Evolutionary conservation across 23 red algal species (phyloP).

Genomic region (Cyanidioschyzon merolae): DNA sequence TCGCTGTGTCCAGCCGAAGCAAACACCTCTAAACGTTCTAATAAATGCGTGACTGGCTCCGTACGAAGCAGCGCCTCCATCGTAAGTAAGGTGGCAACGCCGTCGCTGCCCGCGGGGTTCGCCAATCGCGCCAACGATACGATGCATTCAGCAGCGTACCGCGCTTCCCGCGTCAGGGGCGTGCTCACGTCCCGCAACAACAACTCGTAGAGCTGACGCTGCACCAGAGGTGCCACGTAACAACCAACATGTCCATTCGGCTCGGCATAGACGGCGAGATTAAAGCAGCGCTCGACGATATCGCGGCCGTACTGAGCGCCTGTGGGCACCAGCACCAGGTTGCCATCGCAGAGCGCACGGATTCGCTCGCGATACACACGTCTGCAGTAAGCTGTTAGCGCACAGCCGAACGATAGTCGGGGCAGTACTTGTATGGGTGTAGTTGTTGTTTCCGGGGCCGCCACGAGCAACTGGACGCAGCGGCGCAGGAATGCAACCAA

Average conservation of each 20-base stretch:
- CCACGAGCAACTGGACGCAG: background rate
- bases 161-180: background rate
- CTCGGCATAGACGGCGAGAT: slow-evolving; percentile 1
- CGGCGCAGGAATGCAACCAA: background rate
- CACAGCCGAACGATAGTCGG: background rate
- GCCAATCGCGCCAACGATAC: background rate
- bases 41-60: background rate
- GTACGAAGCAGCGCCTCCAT: background rate
- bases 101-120: background rate
- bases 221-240: background rate
- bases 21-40: background rate
- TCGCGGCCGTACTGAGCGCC: slow-evolving; percentile 6
- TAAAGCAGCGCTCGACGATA: background rate
- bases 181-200: background rate
- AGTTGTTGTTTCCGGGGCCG: background rate
- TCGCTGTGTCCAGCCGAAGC: background rate
- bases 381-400: background rate
- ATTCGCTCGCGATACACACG: background rate
- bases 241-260: slow-evolving; percentile 6
- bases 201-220: background rate
- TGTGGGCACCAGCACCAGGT: background rate
- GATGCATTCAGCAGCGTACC: background rate
- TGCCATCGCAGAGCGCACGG: background rate
- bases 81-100: background rate
- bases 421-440: background rate